Evolutionary conservation across 306 rosid genomes (phyloP), one percentile per base, ranked within the genome.

Genomic region (Inga leiocalycina): DNA sequence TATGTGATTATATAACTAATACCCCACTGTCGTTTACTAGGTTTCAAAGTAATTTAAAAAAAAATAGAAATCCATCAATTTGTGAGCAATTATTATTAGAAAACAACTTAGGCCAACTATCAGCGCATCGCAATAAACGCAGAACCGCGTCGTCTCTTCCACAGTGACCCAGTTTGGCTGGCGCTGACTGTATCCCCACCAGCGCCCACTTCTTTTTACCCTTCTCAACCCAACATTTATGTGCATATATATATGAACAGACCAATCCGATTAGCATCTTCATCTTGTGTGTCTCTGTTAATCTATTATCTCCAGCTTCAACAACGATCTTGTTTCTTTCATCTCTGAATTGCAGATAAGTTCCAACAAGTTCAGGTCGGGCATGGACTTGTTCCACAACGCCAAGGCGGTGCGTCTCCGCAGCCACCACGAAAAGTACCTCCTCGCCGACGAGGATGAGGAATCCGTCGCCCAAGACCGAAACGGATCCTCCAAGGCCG

Each of bases 361-460:
- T 9, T 84, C 92, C 32, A 88, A 77, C 89, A 87, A 84, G 85
- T 87, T 89, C 85, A 80, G 87, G 4, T 75, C 48, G 2, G 92
- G 86, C 10, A 94, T 94, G 95, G 97, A 91, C 70, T 82, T 90
- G 78, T 97, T 97, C 83, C 86, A 69, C 86, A 87, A 86, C 65
- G 99, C 98, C 6, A 91, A 94, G 87, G 90, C 95, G 61, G 98
- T 97, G 59, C 92, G 98, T 1, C 94, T 97, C 78, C 87, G 92
- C 0, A 83, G 98, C 91, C 87, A 87, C 92, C 99, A 88, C 71
- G 88, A 87, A 44, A 97, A 94, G 90, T 97, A 89, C 80, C 95
- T 97, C 0, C 27, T 86, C 0, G 99, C 99, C 17, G 97, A 94
- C 8, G 98, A 94, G 20, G 97, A 97, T 67, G 95, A 97, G 34